These are phyloP conservation scores for Exophiala sideris DNA, from an alignment of 2,329 filamentous ascomycete genomes.

Conservation along the genomic window DNA sequence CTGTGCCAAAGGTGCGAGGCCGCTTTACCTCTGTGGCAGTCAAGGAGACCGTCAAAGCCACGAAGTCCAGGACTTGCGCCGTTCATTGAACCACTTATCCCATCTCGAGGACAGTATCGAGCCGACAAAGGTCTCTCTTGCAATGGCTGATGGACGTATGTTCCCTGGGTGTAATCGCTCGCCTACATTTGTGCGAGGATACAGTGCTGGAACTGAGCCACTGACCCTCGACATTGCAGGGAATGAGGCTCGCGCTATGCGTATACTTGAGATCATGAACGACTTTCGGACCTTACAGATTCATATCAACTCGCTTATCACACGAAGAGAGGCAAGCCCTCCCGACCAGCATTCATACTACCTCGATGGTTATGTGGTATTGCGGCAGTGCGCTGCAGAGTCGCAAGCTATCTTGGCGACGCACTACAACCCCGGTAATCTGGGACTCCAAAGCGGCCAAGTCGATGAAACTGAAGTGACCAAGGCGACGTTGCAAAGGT, in stretches of 20 bases:
- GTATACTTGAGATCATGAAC: conserved; percentile 61
- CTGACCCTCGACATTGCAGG: conserved; percentile 41
- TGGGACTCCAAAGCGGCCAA: conserved; percentile 30
- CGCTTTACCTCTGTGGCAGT: conserved; percentile 4
- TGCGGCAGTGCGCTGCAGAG: conserved; percentile 55
- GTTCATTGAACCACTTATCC: conserved; percentile 3
- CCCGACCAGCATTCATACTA: conserved; percentile 53
- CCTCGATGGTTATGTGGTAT: conserved; percentile 57
- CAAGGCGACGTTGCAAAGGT: conserved; percentile 57
- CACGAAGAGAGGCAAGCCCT: conserved; percentile 50
- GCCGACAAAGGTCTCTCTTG: conserved; percentile 2
- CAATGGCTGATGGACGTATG: conserved; percentile 29
- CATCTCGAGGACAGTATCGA: conserved; percentile 4
- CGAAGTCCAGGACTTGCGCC: conserved; percentile 5
- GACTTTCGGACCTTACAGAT: conserved; percentile 61
- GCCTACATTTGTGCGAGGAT: conserved; percentile 3
- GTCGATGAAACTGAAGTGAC: conserved; percentile 51
- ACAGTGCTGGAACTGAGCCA: not conserved
- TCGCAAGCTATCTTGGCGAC: conserved; percentile 54
- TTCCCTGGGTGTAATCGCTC: conserved; percentile 12
- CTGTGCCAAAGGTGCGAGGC: conserved; percentile 12
- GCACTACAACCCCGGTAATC: conserved; percentile 48
- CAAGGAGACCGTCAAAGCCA: not conserved
- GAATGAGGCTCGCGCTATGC: conserved; percentile 61
- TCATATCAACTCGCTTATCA: conserved; percentile 45